Conservation (phyloP, 768 basidiomycete species). For the Gloeopeniophorella convolvens region DNA sequence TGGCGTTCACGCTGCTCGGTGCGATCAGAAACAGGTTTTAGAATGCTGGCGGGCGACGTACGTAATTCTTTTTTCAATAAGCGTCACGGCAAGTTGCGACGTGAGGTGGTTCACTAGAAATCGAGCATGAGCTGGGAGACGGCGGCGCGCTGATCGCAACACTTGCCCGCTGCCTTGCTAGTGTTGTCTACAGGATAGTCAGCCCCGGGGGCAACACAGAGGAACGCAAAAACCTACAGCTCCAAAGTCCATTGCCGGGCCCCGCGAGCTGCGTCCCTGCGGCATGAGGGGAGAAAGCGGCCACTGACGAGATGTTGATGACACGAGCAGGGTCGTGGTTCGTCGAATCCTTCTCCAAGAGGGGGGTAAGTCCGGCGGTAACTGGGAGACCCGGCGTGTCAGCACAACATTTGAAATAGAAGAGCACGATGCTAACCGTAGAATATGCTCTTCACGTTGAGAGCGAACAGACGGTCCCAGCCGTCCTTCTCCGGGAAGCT, state of each 20-base stretch:
- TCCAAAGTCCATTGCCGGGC: constrained; percentile 63
- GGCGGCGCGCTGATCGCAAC: background rate
- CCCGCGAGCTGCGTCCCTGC: constrained; percentile 44
- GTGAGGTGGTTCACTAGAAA: constrained; percentile 67
- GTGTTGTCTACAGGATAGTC: constrained; percentile 48
- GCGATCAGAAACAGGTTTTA: background rate
- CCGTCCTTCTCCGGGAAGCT: constrained; percentile 73
- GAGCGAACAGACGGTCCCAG: constrained; percentile 77
- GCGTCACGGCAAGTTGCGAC: constrained; percentile 58
- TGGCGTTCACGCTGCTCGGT: constrained; percentile 64
- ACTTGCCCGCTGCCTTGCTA: constrained; percentile 63
- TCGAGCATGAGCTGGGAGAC: background rate
- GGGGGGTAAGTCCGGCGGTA: constrained; percentile 53
- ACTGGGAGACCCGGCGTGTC: constrained; percentile 30
- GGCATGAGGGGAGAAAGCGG: constrained; percentile 46
- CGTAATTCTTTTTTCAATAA: constrained; percentile 57
- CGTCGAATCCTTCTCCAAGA: constrained; percentile 59
- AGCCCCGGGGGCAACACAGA: background rate
- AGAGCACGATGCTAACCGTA: constrained; percentile 47
- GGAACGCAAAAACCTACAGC: constrained; percentile 49
- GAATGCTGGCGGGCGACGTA: constrained; percentile 31
- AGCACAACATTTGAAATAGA: background rate
- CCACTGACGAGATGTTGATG: constrained; percentile 75
- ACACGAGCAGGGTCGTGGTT: constrained; percentile 64
- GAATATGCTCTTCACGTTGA: constrained; percentile 83